These are phyloP conservation scores for Lasiosphaeria hispida DNA, from an alignment of 495 filamentous ascomycete species.

Conservation along the genomic window DNA sequence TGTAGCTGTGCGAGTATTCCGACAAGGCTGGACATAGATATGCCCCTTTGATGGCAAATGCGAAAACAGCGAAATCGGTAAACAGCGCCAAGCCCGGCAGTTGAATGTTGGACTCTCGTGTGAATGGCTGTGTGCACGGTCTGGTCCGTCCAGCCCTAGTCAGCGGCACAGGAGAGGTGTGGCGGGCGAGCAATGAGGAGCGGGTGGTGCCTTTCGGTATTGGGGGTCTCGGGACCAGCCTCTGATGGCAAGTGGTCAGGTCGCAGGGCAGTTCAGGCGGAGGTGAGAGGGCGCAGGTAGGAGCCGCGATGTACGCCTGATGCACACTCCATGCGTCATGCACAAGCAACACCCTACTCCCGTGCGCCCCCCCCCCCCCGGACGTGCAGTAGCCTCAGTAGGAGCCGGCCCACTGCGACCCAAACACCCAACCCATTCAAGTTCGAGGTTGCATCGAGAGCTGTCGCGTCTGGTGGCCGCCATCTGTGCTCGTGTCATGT, in stretches of 20 bases:
- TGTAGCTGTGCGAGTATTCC: too few relatives aligned
- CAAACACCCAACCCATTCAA: conserved; percentile 11
- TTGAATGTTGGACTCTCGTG: conserved; percentile 17
- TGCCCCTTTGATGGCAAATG: too few relatives aligned
- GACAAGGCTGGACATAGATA: too few relatives aligned
- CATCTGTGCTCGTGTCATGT: neutral
- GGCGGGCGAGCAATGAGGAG: neutral
- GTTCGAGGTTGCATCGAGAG: neutral
- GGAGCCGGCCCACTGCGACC: conserved; percentile 15
- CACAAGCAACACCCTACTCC: conserved; percentile 24
- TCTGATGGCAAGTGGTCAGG: conserved; percentile 9
- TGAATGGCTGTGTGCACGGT: conserved; percentile 3
- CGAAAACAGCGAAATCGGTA: too few relatives aligned
- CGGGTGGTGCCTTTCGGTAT: conserved; percentile 5
- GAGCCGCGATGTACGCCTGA: conserved; percentile 20
- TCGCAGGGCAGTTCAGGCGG: neutral
- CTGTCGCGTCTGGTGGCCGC: neutral
- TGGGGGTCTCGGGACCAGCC: conserved; percentile 14
- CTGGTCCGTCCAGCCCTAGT: conserved; percentile 10
- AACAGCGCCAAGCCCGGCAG: conserved; percentile 15
- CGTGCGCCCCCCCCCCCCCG: conserved; percentile 17
- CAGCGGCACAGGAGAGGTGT: conserved; percentile 2
- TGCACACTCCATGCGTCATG: conserved; percentile 36
- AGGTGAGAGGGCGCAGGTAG: neutral
- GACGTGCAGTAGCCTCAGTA: conserved; percentile 20